Conservation (phyloP, 163 green algal species). For the Scenedesmus sp. region DNA sequence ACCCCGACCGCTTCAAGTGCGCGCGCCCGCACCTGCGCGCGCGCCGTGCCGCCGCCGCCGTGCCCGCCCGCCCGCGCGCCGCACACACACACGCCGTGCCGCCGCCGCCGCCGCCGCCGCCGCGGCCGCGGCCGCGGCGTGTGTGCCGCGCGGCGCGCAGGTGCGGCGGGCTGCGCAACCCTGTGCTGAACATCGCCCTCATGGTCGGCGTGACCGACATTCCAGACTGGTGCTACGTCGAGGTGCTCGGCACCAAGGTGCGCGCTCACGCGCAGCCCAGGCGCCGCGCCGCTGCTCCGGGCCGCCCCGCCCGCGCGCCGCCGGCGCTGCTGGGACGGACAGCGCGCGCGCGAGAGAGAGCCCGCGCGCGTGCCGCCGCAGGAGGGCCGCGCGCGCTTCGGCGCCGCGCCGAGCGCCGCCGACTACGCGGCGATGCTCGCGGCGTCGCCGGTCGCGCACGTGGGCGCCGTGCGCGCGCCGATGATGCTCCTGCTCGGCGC, state of each 20-base stretch:
- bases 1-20: constrained; percentile 75
- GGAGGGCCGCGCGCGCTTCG: constrained; percentile 65
- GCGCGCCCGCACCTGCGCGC: constrained; percentile 28
- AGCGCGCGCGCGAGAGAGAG: no score
- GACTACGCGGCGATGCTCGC: constrained; percentile 71
- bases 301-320: no score
- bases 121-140: not conserved
- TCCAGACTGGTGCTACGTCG: constrained; percentile 93
- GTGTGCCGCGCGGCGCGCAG: not conserved
- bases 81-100: no score
- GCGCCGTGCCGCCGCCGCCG: no score
- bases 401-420: constrained; percentile 59
- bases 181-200: constrained; percentile 86
- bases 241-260: constrained; percentile 76
- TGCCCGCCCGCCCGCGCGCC: no score
- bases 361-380: constrained; percentile 20
- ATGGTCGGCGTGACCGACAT: constrained; percentile 89
- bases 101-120: no score
- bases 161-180: constrained; percentile 87
- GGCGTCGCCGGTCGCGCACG: constrained; percentile 78
- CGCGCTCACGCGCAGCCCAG: not conserved
- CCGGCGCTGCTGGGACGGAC: no score
- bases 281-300: no score
- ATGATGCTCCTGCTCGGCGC: constrained; percentile 89
- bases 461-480: constrained; percentile 76